phyloP scores from a whole-genome alignment of 169 alveolate genomes.

The Plasmodium gonderi region DNA sequence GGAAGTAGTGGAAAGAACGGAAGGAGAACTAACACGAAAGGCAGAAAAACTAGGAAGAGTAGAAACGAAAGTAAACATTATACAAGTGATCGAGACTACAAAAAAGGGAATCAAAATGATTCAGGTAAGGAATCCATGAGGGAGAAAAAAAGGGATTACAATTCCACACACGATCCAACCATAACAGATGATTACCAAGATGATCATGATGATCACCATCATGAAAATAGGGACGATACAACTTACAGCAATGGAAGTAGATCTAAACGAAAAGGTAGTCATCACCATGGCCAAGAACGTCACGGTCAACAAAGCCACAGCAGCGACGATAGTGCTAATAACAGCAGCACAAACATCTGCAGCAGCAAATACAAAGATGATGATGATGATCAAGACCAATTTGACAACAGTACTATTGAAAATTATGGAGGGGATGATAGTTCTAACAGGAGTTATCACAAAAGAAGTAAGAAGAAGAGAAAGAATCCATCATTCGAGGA shows the following conservation, averaged over 20 bases:
- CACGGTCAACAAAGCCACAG: too few relatives aligned
- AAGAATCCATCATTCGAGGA: slow-evolving; percentile 28
- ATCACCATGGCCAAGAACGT: neutral
- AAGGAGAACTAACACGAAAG: neutral
- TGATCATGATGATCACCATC: neutral
- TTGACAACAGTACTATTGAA: slow-evolving; percentile 43
- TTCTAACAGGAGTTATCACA: neutral
- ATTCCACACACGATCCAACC: neutral
- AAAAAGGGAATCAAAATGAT: slow-evolving; percentile 3
- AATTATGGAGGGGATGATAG: slow-evolving; percentile 22
- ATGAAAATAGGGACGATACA: neutral
- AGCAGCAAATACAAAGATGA: slow-evolving; percentile 31
- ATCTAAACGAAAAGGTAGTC: neutral
- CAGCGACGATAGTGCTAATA: neutral
- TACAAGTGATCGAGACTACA: neutral
- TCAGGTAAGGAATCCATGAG: slow-evolving; percentile 13
- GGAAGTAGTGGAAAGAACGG: neutral
- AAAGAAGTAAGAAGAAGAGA: slow-evolving; percentile 4
- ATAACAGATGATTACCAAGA: neutral
- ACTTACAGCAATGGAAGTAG: neutral
- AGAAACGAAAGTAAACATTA: neutral
- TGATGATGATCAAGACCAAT: neutral
- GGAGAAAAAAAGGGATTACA: neutral
- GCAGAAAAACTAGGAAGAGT: neutral
- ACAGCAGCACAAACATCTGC: slow-evolving; percentile 27